Conservation (phyloP, 202 grass and related monocot genomes). For the Schoenoplectus triqueter region DNA sequence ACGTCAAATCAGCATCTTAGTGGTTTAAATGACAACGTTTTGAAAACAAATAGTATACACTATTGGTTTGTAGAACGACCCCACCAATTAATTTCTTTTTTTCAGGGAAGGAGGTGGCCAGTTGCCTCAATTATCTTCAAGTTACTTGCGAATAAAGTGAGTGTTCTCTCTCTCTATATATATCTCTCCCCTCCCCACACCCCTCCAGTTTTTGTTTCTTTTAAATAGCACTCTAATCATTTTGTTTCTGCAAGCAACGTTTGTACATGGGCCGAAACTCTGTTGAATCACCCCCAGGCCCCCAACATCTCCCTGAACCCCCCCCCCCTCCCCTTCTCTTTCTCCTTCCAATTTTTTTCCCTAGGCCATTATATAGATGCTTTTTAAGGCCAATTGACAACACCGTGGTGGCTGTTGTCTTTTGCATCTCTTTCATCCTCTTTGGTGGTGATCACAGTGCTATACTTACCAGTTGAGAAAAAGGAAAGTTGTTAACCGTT, state of each 20-base stretch:
- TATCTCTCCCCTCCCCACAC: neutral
- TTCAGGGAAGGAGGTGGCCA: constrained; percentile 67
- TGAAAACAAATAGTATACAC: neutral
- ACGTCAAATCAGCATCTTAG: neutral
- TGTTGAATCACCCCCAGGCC: no score
- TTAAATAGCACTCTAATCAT: no score
- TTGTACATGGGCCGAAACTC: no score
- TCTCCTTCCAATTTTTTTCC: no score
- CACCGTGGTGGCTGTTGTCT: neutral
- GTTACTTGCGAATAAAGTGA: constrained; percentile 86
- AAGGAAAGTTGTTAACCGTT: neutral
- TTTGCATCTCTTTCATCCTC: neutral
- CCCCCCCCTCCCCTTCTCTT: no score
- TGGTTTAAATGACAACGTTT: constrained; percentile 12
- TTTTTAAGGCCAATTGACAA: neutral
- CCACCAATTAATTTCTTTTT: constrained; percentile 24
- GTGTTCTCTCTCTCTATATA: constrained; percentile 5
- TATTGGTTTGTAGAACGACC: constrained; percentile 11
- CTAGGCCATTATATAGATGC: neutral
- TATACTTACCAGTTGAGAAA: constrained; percentile 10
- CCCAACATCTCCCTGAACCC: no score
- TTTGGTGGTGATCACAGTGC: neutral
- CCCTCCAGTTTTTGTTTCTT: no score
- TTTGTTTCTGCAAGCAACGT: no score
- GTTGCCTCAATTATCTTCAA: constrained; percentile 71